Percentiles rank a stretch among this genome's conserved stretches.
These are phyloP conservation scores for Aristolochia californica DNA, from an alignment of 164 flowering plant genomes.

Conservation along the genomic window DNA sequence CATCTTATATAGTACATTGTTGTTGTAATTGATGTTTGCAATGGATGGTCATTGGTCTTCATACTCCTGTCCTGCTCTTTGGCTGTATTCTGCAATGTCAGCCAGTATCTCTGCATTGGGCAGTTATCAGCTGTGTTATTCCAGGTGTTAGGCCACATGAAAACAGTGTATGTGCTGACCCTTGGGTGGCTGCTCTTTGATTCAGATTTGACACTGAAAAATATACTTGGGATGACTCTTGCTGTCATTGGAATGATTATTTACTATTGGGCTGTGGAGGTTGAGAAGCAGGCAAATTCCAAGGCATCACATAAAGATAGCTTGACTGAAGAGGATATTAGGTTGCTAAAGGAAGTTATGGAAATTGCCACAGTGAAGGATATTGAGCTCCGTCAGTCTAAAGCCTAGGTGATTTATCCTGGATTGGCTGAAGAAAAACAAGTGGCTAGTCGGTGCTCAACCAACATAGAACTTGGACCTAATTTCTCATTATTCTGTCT, in stretches of 20 bases:
- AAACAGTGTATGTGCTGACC: slow-evolving; percentile 41
- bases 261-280: slow-evolving; percentile 38
- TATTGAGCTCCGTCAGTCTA: slow-evolving; percentile 23
- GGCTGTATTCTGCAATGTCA: slow-evolving; percentile 47
- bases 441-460: no score
- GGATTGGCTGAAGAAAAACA: no score
- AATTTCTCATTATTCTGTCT: no score
- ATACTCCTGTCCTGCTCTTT: slow-evolving; percentile 40
- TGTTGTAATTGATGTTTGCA: slow-evolving; percentile 1
- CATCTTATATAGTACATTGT: neutral
- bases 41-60: slow-evolving; percentile 23
- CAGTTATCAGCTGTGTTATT: slow-evolving; percentile 48
- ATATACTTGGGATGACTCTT: slow-evolving; percentile 36
- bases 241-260: slow-evolving; percentile 48
- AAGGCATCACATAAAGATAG: slow-evolving; percentile 16
- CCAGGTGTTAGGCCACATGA: slow-evolving; percentile 53
- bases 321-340: slow-evolving; percentile 23
- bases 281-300: slow-evolving; percentile 31
- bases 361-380: slow-evolving; percentile 17
- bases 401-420: slow-evolving; percentile 16
- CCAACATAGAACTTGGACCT: no score
- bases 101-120: slow-evolving; percentile 47
- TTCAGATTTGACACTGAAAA: slow-evolving; percentile 34
- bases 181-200: slow-evolving; percentile 40
- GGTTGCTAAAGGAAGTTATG: slow-evolving; percentile 22